A percentile compares a stretch with the other conserved stretches of the same genome.
phyloP scores from a whole-genome alignment of 352 stramenopile genomes.

The Bremia lactucae region DNA sequence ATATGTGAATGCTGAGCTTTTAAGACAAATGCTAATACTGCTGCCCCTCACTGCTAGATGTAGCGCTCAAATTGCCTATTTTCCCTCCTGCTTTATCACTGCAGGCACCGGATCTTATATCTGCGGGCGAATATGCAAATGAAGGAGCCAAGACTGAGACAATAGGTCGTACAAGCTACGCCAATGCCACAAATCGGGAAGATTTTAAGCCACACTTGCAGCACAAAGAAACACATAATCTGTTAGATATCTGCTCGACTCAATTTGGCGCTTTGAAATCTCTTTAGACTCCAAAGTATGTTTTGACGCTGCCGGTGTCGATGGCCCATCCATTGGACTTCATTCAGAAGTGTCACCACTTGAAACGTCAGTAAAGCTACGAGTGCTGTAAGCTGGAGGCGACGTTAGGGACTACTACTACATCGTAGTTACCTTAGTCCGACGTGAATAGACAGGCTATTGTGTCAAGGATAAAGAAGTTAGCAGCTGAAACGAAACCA shows the following conservation, averaged over 20 bases:
- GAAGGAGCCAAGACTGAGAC: neutral
- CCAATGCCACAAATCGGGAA: slow-evolving; percentile 22
- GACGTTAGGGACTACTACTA: neutral
- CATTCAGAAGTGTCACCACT: slow-evolving; percentile 73
- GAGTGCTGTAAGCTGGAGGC: neutral
- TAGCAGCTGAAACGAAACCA: slow-evolving; percentile 10
- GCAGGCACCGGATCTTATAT: slow-evolving; percentile 35
- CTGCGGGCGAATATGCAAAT: neutral
- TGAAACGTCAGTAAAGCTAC: slow-evolving; percentile 25
- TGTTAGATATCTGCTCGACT: slow-evolving; percentile 39
- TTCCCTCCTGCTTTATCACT: neutral
- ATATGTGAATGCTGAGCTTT: slow-evolving; percentile 44
- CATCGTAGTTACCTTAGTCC: slow-evolving; percentile 45
- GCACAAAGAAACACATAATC: slow-evolving; percentile 2
- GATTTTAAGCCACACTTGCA: slow-evolving; percentile 23
- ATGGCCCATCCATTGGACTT: slow-evolving; percentile 66
- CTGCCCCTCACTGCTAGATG: too few relatives aligned
- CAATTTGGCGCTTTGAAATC: slow-evolving; percentile 46
- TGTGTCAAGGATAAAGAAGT: slow-evolving; percentile 23
- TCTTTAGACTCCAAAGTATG: slow-evolving; percentile 17
- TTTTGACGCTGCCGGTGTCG: slow-evolving; percentile 19
- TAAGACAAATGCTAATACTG: neutral
- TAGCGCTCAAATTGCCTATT: slow-evolving; percentile 2
- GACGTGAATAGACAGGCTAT: slow-evolving; percentile 43
- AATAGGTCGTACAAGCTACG: neutral